Conservation (phyloP, 768 basidiomycete genomes). For the Psilocybe cyanescens region DNA sequence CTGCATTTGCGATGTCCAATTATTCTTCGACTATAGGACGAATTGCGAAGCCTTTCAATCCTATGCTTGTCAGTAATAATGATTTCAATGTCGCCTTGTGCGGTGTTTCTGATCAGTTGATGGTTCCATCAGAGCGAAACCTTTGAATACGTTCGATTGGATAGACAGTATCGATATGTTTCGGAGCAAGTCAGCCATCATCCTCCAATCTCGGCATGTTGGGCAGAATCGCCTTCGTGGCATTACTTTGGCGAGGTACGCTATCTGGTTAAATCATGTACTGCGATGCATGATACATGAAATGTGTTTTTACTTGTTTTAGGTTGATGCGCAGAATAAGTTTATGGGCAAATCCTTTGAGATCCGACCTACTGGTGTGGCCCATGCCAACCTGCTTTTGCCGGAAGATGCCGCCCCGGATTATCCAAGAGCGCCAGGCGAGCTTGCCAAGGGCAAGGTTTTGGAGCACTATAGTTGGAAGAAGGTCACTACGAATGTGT, state of each 20-base stretch:
- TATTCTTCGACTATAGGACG: slow-evolving; percentile 96
- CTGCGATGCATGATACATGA: not conserved
- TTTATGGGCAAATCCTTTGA: slow-evolving; percentile 98
- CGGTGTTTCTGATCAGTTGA: slow-evolving; percentile 2
- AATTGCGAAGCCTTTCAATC: slow-evolving; percentile 97
- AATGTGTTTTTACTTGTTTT: not conserved
- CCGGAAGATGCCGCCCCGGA: slow-evolving; percentile 64
- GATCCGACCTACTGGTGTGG: slow-evolving; percentile 93
- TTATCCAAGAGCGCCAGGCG: slow-evolving; percentile 62
- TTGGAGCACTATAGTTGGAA: slow-evolving; percentile 96
- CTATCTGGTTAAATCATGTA: not conserved
- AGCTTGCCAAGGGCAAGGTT: slow-evolving; percentile 52
- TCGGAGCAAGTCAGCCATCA: slow-evolving; percentile 98
- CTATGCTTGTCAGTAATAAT: slow-evolving; percentile 72
- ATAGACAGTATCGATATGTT: slow-evolving; percentile 89
- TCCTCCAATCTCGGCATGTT: slow-evolving; percentile 95
- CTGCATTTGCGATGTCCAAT: slow-evolving; percentile 97
- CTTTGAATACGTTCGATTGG: slow-evolving; percentile 89
- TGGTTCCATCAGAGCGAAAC: slow-evolving; percentile 70
- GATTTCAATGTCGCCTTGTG: not conserved
- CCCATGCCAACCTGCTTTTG: slow-evolving; percentile 83
- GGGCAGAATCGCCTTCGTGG: slow-evolving; percentile 90
- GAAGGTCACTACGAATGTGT: slow-evolving; percentile 90
- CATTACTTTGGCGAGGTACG: slow-evolving; percentile 86
- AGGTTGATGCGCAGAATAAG: slow-evolving; percentile 97